Conservation (phyloP, 208 protist species). For the Borovskyia barvae region DNA sequence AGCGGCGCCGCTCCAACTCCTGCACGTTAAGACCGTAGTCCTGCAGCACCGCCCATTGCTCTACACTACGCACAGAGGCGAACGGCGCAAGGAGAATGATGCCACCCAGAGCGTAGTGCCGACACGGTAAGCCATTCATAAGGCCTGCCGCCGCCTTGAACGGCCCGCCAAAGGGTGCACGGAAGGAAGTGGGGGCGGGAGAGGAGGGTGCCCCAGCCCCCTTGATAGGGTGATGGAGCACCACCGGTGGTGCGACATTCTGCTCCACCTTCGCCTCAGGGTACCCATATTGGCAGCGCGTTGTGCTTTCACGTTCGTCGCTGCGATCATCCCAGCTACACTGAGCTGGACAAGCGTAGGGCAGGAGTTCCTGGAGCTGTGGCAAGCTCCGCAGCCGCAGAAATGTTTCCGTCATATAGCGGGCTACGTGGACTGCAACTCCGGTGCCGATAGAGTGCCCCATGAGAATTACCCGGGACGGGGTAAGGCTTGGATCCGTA, state of each 20-base stretch:
- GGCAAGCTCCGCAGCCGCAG: conserved; percentile 14
- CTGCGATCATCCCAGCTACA: too few relatives aligned
- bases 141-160: conserved; percentile 10
- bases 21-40: conserved; percentile 19
- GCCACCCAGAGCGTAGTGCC: conserved; percentile 37
- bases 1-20: conserved; percentile 30
- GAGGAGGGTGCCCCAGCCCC: neutral
- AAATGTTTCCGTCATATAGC: conserved; percentile 30
- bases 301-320: too few relatives aligned
- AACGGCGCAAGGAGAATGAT: conserved; percentile 42
- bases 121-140: conserved; percentile 15
- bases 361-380: conserved; percentile 1
- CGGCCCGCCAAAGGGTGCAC: neutral
- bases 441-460: conserved; percentile 51
- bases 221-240: neutral
- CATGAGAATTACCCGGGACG: conserved; percentile 40
- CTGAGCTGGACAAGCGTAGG: conserved; percentile 15
- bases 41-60: conserved; percentile 23
- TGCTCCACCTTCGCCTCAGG: too few relatives aligned
- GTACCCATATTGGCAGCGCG: too few relatives aligned
- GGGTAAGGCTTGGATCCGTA: conserved; percentile 30
- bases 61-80: conserved; percentile 32
- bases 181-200: too few relatives aligned
- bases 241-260: conserved; percentile 4
- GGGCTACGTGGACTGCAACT: conserved; percentile 36